Base-by-base conservation (phyloP, 2,329 filamentous ascomycete species). In the Alternaria arbusti region DNA sequence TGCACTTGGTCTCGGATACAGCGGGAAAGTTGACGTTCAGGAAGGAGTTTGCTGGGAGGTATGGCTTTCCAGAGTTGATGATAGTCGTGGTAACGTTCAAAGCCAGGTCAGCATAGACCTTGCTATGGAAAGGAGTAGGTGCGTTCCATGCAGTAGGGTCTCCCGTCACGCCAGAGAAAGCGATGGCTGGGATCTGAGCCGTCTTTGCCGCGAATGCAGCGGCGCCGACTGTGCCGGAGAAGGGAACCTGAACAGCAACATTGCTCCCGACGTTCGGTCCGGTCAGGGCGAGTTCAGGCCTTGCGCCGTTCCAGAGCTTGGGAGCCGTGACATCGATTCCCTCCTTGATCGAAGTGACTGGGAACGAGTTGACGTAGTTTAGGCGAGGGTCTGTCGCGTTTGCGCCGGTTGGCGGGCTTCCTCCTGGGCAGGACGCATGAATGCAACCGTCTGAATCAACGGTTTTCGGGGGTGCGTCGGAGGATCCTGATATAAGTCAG, bases 301-400 rank as follows among this genome's bases (percentile, higher is more conserved):
- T 70, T 3, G 76, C 74, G 5, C 81, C 81, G 59, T 82, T 83
- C 82, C 88, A 91, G 58, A 87, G 80, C 44, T 82, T 79, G 0
- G 85, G 84, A 0, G 83, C 85, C 36, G 89, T 83, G 5, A 80
- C 84, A 63, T 87, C 80, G 73, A 91, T 87, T 40, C 89, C 90
- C 74, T 87, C 86, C 61, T 86, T 85, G 72, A 90, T 88, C 2
- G 87, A 82, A 0, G 89, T 91, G 2, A 88, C 71, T 0, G 90
- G 89, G 78, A 82, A 91, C 0, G 88, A 89, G 81, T 92, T 92
- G 62, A 92, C 90, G 83, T 90, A 92, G 83, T 91, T 90, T 49
- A 91, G 83, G 6, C 86, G 85, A 0, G 86, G 82, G 63, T 86
- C 82, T 0, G 85, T 85, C 10, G 81, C 78, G 71, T 92, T 90